Conservation (phyloP, 345 rosid genomes). For the Acer saccharum region DNA sequence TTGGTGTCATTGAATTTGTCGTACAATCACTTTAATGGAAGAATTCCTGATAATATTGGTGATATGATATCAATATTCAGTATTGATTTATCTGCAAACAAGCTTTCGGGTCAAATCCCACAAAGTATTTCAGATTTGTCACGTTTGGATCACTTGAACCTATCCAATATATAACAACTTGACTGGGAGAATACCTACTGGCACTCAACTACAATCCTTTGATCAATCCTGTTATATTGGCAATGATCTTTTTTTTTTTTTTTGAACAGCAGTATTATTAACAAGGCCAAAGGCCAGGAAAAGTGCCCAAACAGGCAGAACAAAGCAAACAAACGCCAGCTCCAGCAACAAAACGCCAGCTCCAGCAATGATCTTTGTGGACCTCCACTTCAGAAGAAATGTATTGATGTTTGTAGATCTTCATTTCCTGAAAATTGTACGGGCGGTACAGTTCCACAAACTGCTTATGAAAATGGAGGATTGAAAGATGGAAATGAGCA, state of each 20-base stretch:
- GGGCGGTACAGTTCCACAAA: background rate
- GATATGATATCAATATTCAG: slow-evolving; percentile 5
- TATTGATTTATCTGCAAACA: slow-evolving; percentile 19
- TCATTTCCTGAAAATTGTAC: background rate
- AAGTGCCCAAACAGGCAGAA: too few species aligned
- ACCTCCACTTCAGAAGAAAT: background rate
- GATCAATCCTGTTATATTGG: background rate
- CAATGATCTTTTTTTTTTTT: background rate
- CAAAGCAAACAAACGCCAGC: too few species aligned
- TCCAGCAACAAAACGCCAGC: background rate
- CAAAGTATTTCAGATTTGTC: too few species aligned
- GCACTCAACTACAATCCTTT: background rate
- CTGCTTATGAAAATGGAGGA: background rate
- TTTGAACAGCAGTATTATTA: too few species aligned
- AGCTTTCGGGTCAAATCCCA: slow-evolving; percentile 25
- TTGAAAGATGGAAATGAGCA: background rate
- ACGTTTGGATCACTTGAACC: too few species aligned
- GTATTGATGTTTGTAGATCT: too few species aligned
- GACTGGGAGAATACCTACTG: too few species aligned
- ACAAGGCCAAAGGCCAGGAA: too few species aligned
- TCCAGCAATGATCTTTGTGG: slow-evolving; percentile 1
- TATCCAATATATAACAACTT: background rate
- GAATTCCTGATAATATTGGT: slow-evolving; percentile 9
- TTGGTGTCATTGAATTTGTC: slow-evolving; percentile 21
- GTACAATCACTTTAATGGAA: background rate